Conservation (phyloP, 1,284 basidiomycete species). For the Boletus albobrunnescens region DNA sequence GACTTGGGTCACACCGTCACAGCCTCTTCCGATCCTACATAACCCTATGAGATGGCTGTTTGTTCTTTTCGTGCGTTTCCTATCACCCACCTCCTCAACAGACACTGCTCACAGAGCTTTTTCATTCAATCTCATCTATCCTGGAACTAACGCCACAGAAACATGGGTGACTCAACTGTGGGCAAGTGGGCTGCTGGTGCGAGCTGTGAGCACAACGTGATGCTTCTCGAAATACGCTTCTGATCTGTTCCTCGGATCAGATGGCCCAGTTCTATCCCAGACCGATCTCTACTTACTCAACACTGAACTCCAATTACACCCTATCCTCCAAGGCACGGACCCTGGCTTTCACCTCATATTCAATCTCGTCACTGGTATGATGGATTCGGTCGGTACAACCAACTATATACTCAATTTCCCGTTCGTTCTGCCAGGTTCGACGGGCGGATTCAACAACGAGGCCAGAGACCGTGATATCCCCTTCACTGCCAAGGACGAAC, state of each 20-base stretch:
- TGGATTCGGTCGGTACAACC: not conserved
- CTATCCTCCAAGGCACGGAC: constrained; percentile 55
- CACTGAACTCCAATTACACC: constrained; percentile 63
- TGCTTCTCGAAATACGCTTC: not conserved
- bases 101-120: constrained; percentile 2
- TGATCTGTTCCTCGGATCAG: constrained; percentile 34
- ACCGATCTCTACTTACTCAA: constrained; percentile 73
- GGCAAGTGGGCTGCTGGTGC: constrained; percentile 31
- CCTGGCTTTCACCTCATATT: constrained; percentile 63
- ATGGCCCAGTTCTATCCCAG: constrained; percentile 71
- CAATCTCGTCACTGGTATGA: constrained; percentile 59
- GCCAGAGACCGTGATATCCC: constrained; percentile 57
- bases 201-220: constrained; percentile 26
- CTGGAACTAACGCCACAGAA: constrained; percentile 1
- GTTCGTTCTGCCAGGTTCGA: constrained; percentile 41
- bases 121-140: no score
- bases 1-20: constrained; percentile 29
- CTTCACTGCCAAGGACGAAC: constrained; percentile 67
- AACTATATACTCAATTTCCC: not conserved
- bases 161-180: constrained; percentile 29
- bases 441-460: constrained; percentile 56
- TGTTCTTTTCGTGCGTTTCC: not conserved
- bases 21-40: constrained; percentile 4
- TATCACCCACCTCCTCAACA: not conserved
- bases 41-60: constrained; percentile 5